phyloP scores from a whole-genome alignment of 2,329 filamentous ascomycete species.

The Xylariaceae sp. region DNA sequence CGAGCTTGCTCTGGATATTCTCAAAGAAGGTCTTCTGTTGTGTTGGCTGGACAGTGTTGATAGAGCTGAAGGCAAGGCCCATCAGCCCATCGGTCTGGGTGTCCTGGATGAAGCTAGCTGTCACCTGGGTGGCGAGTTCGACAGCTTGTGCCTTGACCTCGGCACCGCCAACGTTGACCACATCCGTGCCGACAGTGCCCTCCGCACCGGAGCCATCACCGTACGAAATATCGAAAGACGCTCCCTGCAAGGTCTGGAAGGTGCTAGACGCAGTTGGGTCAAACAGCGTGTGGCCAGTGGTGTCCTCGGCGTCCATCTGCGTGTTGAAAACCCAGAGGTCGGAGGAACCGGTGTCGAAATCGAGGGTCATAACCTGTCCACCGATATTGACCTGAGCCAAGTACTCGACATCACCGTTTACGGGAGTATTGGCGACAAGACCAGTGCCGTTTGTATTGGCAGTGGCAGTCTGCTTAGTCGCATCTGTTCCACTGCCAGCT shows the following conservation, averaged over 20 bases:
- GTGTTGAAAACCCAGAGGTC: constrained; percentile 36
- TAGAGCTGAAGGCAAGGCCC: constrained; percentile 31
- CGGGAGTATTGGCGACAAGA: constrained; percentile 24
- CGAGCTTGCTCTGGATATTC: constrained; percentile 28
- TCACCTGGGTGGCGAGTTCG: constrained; percentile 29
- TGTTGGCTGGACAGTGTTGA: constrained; percentile 31
- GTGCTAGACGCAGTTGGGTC: constrained; percentile 27
- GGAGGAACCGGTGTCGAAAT: constrained; percentile 35
- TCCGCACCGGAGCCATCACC: constrained; percentile 33
- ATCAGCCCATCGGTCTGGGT: constrained; percentile 30
- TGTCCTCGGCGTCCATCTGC: constrained; percentile 26
- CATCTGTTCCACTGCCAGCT: constrained; percentile 10
- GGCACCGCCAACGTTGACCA: constrained; percentile 32
- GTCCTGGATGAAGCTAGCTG: constrained; percentile 31
- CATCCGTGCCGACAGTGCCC: constrained; percentile 34
- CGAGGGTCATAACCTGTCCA: constrained; percentile 31
- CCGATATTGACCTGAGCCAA: constrained; percentile 32
- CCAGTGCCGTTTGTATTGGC: constrained; percentile 24
- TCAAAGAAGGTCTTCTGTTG: constrained; percentile 35
- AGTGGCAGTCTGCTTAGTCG: constrained; percentile 10
- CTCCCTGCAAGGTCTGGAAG: constrained; percentile 28
- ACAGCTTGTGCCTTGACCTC: constrained; percentile 30
- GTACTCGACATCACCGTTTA: constrained; percentile 31
- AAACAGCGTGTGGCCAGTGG: constrained; percentile 28
- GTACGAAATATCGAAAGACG: constrained; percentile 31